Evolutionary conservation across 2,329 filamentous ascomycete species (phyloP), one percentile per base, ranked within the genome.

Genomic region (Ceratocystis lukuohia): DNA sequence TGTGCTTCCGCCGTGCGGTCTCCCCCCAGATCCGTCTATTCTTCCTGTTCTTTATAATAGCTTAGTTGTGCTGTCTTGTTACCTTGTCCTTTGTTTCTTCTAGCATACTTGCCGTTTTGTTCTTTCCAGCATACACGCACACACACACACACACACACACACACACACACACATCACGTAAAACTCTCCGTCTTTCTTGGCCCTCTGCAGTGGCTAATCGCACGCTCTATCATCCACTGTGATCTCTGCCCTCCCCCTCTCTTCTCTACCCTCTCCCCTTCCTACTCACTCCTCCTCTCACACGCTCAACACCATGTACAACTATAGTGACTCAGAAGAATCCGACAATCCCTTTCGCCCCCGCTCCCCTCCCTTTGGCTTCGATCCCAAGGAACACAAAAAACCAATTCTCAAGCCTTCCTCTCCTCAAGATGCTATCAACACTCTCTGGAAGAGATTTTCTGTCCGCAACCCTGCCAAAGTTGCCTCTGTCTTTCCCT

Each of bases 401-500:
- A 82, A 83, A 71, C 84, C 83, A 73, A 80, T 80, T 71, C 82
- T 82, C 72, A 82, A 81, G 75, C 78, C 80, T 71, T 79, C 81
- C 69, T 77, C 82, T 15, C 86, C 86, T 0, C 86, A 89, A 72
- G 80, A 84, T 71, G 80, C 80, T 68, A 86, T 89, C 73, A 84
- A 88, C 72, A 80, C 81, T 67, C 84, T 87, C 69, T 89, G 86
- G 86, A 80, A 80, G 71, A 79, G 77, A 28, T 85, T 86, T 70
- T 80, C 79, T 15, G 80, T 82, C 71, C 74, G 74, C 66, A 82
- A 83, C 68, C 88, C 86, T 71, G 83, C 81, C 72, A 88, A 85
- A 74, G 84, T 86, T 3, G 81, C 86, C 45, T 79, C 82, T 2
- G 80, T 89, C 48, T 76, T 89, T 1, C 86, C 86, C 0, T 86